phyloP scores from a whole-genome alignment of 2,329 filamentous ascomycete genomes.

The Cladobotryum mycophilum region DNA sequence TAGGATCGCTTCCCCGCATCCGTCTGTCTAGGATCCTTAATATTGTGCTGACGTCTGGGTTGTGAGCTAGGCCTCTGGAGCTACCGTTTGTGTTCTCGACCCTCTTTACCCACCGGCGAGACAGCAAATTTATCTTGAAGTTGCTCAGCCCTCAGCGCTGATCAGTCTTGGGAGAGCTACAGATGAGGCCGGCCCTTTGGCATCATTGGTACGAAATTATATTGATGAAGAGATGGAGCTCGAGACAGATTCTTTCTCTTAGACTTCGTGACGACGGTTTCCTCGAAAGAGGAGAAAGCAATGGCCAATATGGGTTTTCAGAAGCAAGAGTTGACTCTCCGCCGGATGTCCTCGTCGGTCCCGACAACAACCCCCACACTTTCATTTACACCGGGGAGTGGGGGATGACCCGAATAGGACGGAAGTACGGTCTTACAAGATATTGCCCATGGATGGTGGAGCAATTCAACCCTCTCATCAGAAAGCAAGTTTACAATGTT shows the following conservation, averaged over 20 bases:
- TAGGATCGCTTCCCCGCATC: not conserved
- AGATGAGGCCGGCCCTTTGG: conserved; percentile 47
- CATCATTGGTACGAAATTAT: conserved; percentile 48
- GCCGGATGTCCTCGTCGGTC: not conserved
- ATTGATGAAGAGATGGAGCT: conserved; percentile 65
- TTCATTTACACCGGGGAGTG: conserved; percentile 65
- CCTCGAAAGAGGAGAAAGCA: conserved; percentile 58
- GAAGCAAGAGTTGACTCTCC: not conserved
- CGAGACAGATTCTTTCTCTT: conserved; percentile 68
- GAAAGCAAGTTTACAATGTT: conserved; percentile 76
- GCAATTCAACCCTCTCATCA: conserved; percentile 63
- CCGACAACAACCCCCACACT: conserved; percentile 74
- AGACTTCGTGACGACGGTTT: conserved; percentile 64
- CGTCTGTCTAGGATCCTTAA: not conserved
- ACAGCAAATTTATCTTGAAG: conserved; percentile 60
- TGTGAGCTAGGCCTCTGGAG: conserved; percentile 37
- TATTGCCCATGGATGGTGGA: conserved; percentile 95
- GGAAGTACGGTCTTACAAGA: conserved; percentile 77
- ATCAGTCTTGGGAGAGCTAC: conserved; percentile 68
- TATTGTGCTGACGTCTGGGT: not conserved
- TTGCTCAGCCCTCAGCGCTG: conserved; percentile 23
- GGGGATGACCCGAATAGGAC: conserved; percentile 77
- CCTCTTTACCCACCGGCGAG: conserved; percentile 39
- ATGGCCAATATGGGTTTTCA: conserved; percentile 51
- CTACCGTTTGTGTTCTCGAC: conserved; percentile 63